A percentile compares a stretch with the other conserved stretches of the same genome.
Conservation (phyloP, 2,329 filamentous ascomycete species). For the Penicillium sclerotigenum region DNA sequence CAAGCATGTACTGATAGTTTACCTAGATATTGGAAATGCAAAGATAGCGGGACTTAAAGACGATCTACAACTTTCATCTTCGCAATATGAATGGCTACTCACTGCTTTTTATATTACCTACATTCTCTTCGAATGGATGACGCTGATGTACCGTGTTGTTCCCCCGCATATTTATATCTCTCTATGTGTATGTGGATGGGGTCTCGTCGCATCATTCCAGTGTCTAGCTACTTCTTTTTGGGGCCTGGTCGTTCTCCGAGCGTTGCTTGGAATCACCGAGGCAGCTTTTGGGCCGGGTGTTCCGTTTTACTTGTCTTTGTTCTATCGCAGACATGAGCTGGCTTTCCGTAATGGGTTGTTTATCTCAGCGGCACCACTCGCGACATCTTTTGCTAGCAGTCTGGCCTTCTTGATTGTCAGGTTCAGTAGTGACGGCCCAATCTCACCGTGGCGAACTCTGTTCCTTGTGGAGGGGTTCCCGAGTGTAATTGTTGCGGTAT, state of each 20-base stretch:
- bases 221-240: slow-evolving; percentile 61
- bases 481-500: slow-evolving; percentile 68
- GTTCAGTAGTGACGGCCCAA: slow-evolving; percentile 61
- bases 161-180: slow-evolving; percentile 61
- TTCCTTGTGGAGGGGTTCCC: slow-evolving; percentile 85
- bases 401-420: slow-evolving; percentile 74
- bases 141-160: slow-evolving; percentile 58
- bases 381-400: slow-evolving; percentile 68
- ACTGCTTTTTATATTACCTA: slow-evolving; percentile 64
- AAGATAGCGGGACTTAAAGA: slow-evolving; percentile 56
- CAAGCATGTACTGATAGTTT: slow-evolving; percentile 8
- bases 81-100: slow-evolving; percentile 60
- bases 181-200: slow-evolving; percentile 69
- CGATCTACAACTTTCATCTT: slow-evolving; percentile 54
- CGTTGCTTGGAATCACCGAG: slow-evolving; percentile 54
- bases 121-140: slow-evolving; percentile 65
- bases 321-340: slow-evolving; percentile 66
- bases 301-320: slow-evolving; percentile 63
- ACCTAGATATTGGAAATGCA: slow-evolving; percentile 59
- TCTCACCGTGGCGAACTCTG: slow-evolving; percentile 80
- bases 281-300: slow-evolving; percentile 63
- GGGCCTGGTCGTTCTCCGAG: slow-evolving; percentile 49
- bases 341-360: slow-evolving; percentile 84
- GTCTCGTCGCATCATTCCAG: slow-evolving; percentile 73
- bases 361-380: slow-evolving; percentile 67